Evolutionary conservation across 768 basidiomycete genomes (phyloP), one percentile per base, ranked within the genome.

Genomic region (Coprinopsis strossmayeri): DNA sequence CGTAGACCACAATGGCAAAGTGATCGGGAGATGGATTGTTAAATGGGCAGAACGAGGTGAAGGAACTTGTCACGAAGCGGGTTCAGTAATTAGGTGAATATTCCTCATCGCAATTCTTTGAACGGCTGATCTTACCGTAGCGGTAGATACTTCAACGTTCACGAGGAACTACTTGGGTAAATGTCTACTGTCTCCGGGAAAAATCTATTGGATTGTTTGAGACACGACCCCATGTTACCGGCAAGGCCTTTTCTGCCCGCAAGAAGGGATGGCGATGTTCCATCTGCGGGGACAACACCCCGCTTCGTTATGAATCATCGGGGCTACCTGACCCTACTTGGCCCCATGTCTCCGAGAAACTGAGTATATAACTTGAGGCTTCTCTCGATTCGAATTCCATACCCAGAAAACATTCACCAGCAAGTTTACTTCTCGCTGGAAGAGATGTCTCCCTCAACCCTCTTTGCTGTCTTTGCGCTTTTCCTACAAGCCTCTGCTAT

Each of bases 1-100:
- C 2, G 55, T 71, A 35, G 76, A 84, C 54, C 62, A 68, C 32
- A 67, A 72, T 11, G 86, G 84, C 0, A 69, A 72, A 13, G 65
- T 88, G 12, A 44, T 86, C 7, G 90, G 90, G 20, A 68, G 85
- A 43, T 91, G 89, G 90, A 67, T 88, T 10, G 88, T 91, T 1
- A 73, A 69, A 42, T 91, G 89, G 87, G 79, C 71, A 13, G 74
- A 81, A 53, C 69, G 77, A 30, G 84, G 84, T 1, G 69, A 70
- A 44, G 86, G 87, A 17, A 70, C 61, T 2, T 91, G 87, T 57
- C 70, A 72, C 27, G 70, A 74, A 52, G 68, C 73, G n/a, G 91
- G 91, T 7, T 69, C 69, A 37, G 70, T 91, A 18, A 68, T 77
- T 41, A 73, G 82, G 91, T 91, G 60, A 56, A 81, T 66, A 4